Percentiles rank a stretch among this genome's conserved stretches.
These are phyloP conservation scores for Hypoxylon sp. DNA, from an alignment of 2,329 filamentous ascomycete species.

Conservation along the genomic window DNA sequence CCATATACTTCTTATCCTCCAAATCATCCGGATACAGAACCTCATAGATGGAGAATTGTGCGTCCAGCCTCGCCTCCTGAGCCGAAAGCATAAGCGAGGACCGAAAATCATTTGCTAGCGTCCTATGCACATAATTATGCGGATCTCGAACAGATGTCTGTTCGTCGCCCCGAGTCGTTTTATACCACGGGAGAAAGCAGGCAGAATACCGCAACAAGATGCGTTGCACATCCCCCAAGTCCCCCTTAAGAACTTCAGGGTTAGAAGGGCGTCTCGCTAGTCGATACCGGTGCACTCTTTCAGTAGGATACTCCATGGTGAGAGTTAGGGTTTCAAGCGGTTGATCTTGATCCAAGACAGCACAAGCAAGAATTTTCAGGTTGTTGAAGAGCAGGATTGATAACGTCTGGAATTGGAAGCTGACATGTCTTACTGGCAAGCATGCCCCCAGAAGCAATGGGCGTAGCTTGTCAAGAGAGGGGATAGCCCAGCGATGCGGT, in stretches of 20 bases:
- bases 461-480: neutral
- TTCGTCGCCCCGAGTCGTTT: neutral
- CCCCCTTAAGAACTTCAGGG: slow-evolving; percentile 1
- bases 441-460: slow-evolving; percentile 45
- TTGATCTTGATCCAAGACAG: slow-evolving; percentile 33
- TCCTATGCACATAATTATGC: no score
- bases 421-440: slow-evolving; percentile 43
- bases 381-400: slow-evolving; percentile 9
- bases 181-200: slow-evolving; percentile 20
- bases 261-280: slow-evolving; percentile 22
- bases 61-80: neutral
- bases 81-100: neutral
- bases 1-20: slow-evolving; percentile 7
- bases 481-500: slow-evolving; percentile 36
- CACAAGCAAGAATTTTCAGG: slow-evolving; percentile 37
- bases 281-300: slow-evolving; percentile 10
- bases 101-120: neutral
- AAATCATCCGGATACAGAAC: slow-evolving; percentile 2
- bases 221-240: neutral
- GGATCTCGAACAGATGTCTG: no score
- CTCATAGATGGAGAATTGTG: slow-evolving; percentile 28
- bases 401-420: slow-evolving; percentile 37
- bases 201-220: slow-evolving; percentile 18
- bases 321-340: slow-evolving; percentile 36
- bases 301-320: neutral